Conservation (phyloP, 495 filamentous ascomycete genomes). For the Penicillium malachiteum region DNA sequence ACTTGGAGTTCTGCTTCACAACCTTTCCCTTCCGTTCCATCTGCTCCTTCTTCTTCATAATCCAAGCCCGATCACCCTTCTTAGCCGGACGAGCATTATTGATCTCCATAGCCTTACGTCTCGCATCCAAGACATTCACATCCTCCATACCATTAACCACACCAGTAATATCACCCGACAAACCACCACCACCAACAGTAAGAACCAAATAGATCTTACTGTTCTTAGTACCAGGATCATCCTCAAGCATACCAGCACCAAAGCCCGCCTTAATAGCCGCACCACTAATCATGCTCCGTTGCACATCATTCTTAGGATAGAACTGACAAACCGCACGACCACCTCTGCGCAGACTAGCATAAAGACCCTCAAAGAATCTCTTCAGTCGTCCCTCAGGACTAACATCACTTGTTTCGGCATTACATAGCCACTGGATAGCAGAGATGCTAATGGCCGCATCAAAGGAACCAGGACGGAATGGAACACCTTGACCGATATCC, state of each 20-base stretch:
- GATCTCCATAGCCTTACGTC: constrained; percentile 52
- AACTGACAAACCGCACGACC: constrained; percentile 95
- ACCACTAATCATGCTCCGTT: constrained; percentile 83
- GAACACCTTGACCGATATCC: constrained; percentile 93
- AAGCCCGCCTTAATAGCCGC: constrained; percentile 93
- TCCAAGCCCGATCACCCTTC: constrained; percentile 88
- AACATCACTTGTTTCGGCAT: constrained; percentile 85
- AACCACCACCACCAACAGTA: constrained; percentile 80
- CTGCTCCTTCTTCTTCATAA: constrained; percentile 91
- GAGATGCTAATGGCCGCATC: constrained; percentile 93
- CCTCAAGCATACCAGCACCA: constrained; percentile 90
- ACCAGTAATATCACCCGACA: constrained; percentile 77
- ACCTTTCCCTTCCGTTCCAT: constrained; percentile 93
- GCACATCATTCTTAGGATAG: constrained; percentile 92
- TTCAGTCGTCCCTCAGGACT: constrained; percentile 69
- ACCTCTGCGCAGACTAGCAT: constrained; percentile 77
- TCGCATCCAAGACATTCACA: constrained; percentile 74
- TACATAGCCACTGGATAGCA: constrained; percentile 97
- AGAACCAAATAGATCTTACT: constrained; percentile 91
- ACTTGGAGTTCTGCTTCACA: constrained; percentile 86
- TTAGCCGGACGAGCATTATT: constrained; percentile 49
- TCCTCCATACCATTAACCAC: constrained; percentile 89
- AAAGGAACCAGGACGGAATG: constrained; percentile 88
- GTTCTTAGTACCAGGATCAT: constrained; percentile 94
- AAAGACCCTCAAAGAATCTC: constrained; percentile 91